Evolutionary conservation across 305 asterid species (phyloP).

Genomic region (Stenogyne calaminthoides): DNA sequence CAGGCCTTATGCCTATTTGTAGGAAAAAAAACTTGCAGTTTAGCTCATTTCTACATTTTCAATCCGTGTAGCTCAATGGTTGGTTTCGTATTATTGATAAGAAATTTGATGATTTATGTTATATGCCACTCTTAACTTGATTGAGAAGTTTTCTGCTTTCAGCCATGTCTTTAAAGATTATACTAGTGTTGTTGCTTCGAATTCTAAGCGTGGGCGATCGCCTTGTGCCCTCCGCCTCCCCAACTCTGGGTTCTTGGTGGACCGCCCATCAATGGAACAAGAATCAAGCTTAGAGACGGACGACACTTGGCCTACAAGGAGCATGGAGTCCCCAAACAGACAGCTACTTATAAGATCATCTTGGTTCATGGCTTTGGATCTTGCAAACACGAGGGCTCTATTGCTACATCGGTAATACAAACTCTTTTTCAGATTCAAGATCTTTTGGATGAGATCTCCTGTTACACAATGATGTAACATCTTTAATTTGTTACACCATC

Average conservation of each 20-base stretch:
- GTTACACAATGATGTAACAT: background rate
- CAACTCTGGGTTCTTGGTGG: constrained; percentile 63
- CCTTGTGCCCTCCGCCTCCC: constrained; percentile 60
- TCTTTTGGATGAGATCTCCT: background rate
- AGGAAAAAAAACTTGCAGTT: background rate
- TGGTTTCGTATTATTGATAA: background rate
- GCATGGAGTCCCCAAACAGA: constrained; percentile 69
- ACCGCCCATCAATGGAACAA: constrained; percentile 58
- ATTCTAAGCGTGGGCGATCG: constrained; percentile 62
- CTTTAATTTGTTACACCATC: background rate
- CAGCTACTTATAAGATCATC: constrained; percentile 63
- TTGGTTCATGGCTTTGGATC: constrained; percentile 68
- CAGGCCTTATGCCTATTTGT: background rate
- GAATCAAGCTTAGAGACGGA: constrained; percentile 79
- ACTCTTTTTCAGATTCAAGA: background rate
- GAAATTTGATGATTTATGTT: background rate
- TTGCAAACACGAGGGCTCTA: constrained; percentile 52
- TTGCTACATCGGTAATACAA: constrained; percentile 54
- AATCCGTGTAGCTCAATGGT: background rate
- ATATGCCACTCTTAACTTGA: background rate
- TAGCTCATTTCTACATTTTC: background rate
- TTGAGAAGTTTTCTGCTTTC: constrained; percentile 24
- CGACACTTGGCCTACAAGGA: constrained; percentile 75
- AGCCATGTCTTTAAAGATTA: constrained; percentile 61
- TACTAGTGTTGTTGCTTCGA: constrained; percentile 49